A percentile compares a stretch with the other conserved stretches of the same genome.
Evolutionary conservation across 2,329 filamentous ascomycete genomes (phyloP).

Genomic region (Hypoxylon sp.): DNA sequence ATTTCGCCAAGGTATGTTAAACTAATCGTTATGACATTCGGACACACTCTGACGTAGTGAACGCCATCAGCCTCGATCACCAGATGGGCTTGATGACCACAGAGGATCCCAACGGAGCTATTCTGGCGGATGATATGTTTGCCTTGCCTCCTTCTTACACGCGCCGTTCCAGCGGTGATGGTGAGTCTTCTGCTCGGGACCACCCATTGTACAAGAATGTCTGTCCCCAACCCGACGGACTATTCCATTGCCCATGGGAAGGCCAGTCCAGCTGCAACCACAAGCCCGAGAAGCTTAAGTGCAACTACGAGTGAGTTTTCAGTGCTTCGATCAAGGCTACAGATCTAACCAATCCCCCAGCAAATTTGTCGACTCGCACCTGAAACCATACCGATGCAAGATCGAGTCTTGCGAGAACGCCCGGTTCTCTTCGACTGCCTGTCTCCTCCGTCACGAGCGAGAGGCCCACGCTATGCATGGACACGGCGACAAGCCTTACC

Average conservation of each 20-base stretch:
- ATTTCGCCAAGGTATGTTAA: slow-evolving; percentile 67
- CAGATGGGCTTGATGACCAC: slow-evolving; percentile 57
- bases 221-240: slow-evolving; percentile 75
- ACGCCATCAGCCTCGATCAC: slow-evolving; percentile 55
- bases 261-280: slow-evolving; percentile 81
- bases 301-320: slow-evolving; percentile 92
- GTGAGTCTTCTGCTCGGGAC: slow-evolving; percentile 69
- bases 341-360: slow-evolving; percentile 60
- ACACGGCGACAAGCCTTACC: slow-evolving; percentile 91
- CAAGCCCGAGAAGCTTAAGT: slow-evolving; percentile 96
- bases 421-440: slow-evolving; percentile 94
- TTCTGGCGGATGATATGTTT: slow-evolving; percentile 56
- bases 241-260: slow-evolving; percentile 94
- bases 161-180: slow-evolving; percentile 65
- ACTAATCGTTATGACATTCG: slow-evolving; percentile 38
- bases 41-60: slow-evolving; percentile 51
- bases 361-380: slow-evolving; percentile 96
- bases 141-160: slow-evolving; percentile 59
- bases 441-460: slow-evolving; percentile 92
- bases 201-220: slow-evolving; percentile 80
- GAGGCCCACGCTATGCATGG: slow-evolving; percentile 97
- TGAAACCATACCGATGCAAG: slow-evolving; percentile 98
- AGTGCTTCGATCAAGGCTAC: not conserved
- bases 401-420: slow-evolving; percentile 83
- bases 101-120: slow-evolving; percentile 56